A percentile compares a stretch with the other conserved stretches of the same genome.
Evolutionary conservation across 2,329 filamentous ascomycete genomes (phyloP).

Genomic region (Monosporascus sp.): DNA sequence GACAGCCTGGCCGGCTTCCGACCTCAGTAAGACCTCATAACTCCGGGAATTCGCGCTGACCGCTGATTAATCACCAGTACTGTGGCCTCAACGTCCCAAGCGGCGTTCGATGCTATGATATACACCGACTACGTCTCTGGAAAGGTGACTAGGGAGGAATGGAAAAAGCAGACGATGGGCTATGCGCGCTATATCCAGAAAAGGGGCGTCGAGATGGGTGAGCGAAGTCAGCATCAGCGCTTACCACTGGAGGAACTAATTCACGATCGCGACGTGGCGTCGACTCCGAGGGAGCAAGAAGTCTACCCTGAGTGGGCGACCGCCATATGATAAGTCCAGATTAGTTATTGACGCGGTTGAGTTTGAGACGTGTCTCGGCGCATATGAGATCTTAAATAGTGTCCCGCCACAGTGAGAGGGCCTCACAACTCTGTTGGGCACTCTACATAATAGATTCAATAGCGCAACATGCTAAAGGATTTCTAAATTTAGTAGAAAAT

Average conservation of each 20-base stretch:
- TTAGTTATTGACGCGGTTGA: neutral
- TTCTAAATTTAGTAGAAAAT: too few species aligned
- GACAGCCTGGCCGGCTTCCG: constrained; percentile 40
- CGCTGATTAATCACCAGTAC: constrained; percentile 13
- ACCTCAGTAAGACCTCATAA: constrained; percentile 25
- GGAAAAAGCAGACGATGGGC: constrained; percentile 30
- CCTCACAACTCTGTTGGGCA: too few species aligned
- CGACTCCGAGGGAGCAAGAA: constrained; percentile 25
- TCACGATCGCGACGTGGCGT: constrained; percentile 29
- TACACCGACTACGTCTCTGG: constrained; percentile 29
- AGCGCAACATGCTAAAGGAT: too few species aligned
- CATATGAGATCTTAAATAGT: too few species aligned
- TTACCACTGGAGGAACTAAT: constrained; percentile 28
- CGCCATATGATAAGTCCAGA: constrained; percentile 12
- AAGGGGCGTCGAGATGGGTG: constrained; percentile 31
- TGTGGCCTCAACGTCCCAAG: constrained; percentile 38
- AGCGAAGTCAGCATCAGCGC: constrained; percentile 27
- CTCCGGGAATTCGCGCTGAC: neutral
- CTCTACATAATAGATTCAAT: too few species aligned
- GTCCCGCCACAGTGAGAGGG: too few species aligned
- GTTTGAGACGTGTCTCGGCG: too few species aligned
- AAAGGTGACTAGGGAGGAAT: constrained; percentile 24
- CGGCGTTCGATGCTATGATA: constrained; percentile 30
- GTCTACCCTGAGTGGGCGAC: constrained; percentile 30
- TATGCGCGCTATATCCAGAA: constrained; percentile 30